Evolutionary conservation across 257 asterid genomes (phyloP).

Genomic region (Nicotiana otophora): DNA sequence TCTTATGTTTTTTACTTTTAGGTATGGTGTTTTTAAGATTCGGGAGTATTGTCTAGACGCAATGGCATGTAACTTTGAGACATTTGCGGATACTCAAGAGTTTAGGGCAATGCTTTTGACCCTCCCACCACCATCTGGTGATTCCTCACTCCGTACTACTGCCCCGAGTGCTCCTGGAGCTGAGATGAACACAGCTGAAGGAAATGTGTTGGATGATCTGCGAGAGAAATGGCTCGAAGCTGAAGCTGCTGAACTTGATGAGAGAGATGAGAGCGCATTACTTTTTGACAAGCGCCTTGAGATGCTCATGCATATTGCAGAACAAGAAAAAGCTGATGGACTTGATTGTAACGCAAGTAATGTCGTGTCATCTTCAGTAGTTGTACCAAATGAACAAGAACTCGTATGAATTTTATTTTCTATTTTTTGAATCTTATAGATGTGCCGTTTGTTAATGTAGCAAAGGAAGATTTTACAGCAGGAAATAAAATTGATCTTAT

Average conservation of each 20-base stretch:
- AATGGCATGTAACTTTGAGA: conserved; percentile 80
- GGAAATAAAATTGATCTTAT: not conserved
- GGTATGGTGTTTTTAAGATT: conserved; percentile 82
- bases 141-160: conserved; percentile 70
- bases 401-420: not conserved
- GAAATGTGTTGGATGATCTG: conserved; percentile 73
- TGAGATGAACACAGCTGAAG: conserved; percentile 45
- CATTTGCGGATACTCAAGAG: conserved; percentile 66
- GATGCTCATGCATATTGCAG: conserved; percentile 70
- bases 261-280: conserved; percentile 70
- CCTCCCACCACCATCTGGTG: conserved; percentile 94
- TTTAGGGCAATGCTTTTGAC: conserved; percentile 85
- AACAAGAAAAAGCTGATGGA: conserved; percentile 42
- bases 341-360: conserved; percentile 1
- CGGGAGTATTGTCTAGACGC: conserved; percentile 78
- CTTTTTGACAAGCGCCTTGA: conserved; percentile 82
- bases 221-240: conserved; percentile 94
- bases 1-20: conserved; percentile 8
- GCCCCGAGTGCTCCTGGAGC: conserved; percentile 96
- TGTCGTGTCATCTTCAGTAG: not conserved
- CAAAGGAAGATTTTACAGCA: not conserved
- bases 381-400: not conserved
- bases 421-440: not conserved
- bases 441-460: not conserved
- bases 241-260: conserved; percentile 74